Conservation (phyloP, 805 yeast genomes). For the Saturnispora gosingensis region DNA sequence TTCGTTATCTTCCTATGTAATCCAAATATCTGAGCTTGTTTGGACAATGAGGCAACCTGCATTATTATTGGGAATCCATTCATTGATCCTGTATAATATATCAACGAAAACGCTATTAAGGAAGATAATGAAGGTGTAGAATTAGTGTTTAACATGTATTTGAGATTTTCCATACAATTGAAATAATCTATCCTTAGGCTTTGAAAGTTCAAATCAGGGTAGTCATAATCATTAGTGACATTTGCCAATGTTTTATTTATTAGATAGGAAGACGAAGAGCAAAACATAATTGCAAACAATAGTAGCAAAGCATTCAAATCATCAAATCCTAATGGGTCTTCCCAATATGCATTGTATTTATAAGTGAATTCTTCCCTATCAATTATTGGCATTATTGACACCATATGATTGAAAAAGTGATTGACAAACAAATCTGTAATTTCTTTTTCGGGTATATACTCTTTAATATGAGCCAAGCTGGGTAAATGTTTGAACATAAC, state of each 20-base stretch:
- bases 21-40: conserved; percentile 15
- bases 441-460: conserved; percentile 10
- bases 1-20: conserved; percentile 15
- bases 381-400: conserved; percentile 19
- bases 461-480: conserved; percentile 5
- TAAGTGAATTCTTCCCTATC: conserved; percentile 16
- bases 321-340: not conserved
- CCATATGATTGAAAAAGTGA: conserved; percentile 16
- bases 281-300: conserved; percentile 16
- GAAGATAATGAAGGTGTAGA: conserved; percentile 17
- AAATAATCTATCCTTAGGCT: conserved; percentile 12
- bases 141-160: conserved; percentile 11
- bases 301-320: conserved; percentile 14
- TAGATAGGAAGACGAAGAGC: conserved; percentile 14
- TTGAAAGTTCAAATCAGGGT: conserved; percentile 4
- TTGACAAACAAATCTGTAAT: conserved; percentile 12
- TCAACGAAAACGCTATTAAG: conserved; percentile 13
- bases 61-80: conserved; percentile 14
- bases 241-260: not conserved
- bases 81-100: conserved; percentile 17
- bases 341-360: conserved; percentile 15
- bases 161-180: conserved; percentile 16
- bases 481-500: conserved; percentile 11
- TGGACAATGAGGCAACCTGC: conserved; percentile 13
- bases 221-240: not conserved